These are phyloP conservation scores for Agaricus sinodeliciosus DNA, from an alignment of 768 basidiomycete genomes.

Conservation along the genomic window DNA sequence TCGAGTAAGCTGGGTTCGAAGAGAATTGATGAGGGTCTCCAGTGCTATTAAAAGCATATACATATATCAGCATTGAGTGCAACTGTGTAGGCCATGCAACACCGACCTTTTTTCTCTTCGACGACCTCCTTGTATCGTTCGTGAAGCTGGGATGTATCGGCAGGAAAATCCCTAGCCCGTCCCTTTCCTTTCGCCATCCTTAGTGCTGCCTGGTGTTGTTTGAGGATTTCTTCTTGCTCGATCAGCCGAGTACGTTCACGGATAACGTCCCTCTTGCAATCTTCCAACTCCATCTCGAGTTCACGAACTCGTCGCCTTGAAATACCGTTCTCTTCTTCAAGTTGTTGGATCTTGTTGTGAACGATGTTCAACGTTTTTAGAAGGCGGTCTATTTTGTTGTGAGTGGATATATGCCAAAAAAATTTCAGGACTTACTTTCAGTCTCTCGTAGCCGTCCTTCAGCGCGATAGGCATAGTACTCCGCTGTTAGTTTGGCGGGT, in stretches of 20 bases:
- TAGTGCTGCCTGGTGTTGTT: slow-evolving; percentile 26
- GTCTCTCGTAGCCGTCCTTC: slow-evolving; percentile 47
- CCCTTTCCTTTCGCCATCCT: slow-evolving; percentile 33
- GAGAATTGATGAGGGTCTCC: slow-evolving; percentile 68
- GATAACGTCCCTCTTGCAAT: slow-evolving; percentile 72
- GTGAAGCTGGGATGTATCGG: slow-evolving; percentile 32
- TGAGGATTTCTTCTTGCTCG: slow-evolving; percentile 45
- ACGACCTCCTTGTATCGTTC: slow-evolving; percentile 70
- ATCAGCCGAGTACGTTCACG: slow-evolving; percentile 60
- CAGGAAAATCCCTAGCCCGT: slow-evolving; percentile 20
- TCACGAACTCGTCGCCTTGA: slow-evolving; percentile 81
- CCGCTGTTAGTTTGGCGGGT: slow-evolving; percentile 50
- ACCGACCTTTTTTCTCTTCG: slow-evolving; percentile 81
- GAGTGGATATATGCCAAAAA: background rate
- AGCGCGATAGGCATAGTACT: slow-evolving; percentile 44
- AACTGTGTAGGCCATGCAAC: background rate
- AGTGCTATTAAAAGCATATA: slow-evolving; percentile 44
- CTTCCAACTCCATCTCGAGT: slow-evolving; percentile 81
- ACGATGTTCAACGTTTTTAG: slow-evolving; percentile 54
- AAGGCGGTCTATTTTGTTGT: slow-evolving; percentile 43
- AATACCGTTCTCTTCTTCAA: slow-evolving; percentile 78
- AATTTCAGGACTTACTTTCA: slow-evolving; percentile 42
- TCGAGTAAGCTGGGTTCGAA: slow-evolving; percentile 69
- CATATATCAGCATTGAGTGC: background rate
- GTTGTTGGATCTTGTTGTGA: slow-evolving; percentile 60